A percentile compares a stretch with the other conserved stretches of the same genome.
phyloP scores from a whole-genome alignment of 108 stramenopile species.

The Cyclotella distinguenda region DNA sequence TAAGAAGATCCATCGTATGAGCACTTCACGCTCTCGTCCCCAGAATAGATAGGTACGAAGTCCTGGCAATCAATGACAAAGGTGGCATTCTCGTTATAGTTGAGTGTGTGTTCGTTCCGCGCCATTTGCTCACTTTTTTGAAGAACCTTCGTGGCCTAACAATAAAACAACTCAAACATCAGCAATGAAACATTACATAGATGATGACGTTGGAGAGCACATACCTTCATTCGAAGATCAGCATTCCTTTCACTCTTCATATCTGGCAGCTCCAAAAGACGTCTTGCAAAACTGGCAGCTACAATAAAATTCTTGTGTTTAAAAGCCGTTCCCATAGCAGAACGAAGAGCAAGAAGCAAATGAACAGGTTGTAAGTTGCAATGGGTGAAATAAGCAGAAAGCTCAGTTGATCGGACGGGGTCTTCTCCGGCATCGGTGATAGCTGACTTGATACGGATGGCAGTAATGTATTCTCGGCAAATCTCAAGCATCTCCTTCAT shows the following conservation, averaged over 20 bases:
- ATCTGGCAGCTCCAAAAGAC: slow-evolving; percentile 96
- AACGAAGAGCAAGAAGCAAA: slow-evolving; percentile 91
- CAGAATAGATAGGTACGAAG: slow-evolving; percentile 90
- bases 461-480: slow-evolving; percentile 96
- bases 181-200: slow-evolving; percentile 1
- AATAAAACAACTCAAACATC: neutral
- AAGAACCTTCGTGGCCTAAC: slow-evolving; percentile 87
- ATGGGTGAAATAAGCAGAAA: slow-evolving; percentile 99
- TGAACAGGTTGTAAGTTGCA: slow-evolving; percentile 98
- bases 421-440: slow-evolving; percentile 67
- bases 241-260: slow-evolving; percentile 93
- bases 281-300: slow-evolving; percentile 96
- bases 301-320: slow-evolving; percentile 97
- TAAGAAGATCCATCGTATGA: slow-evolving; percentile 90
- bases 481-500: slow-evolving; percentile 94
- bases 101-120: slow-evolving; percentile 92
- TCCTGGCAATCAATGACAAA: slow-evolving; percentile 91
- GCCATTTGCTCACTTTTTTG: slow-evolving; percentile 98
- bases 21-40: slow-evolving; percentile 67
- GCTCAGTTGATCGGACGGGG: slow-evolving; percentile 91
- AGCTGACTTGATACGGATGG: slow-evolving; percentile 92
- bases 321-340: slow-evolving; percentile 98
- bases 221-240: slow-evolving; percentile 83
- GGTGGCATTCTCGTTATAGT: slow-evolving; percentile 95
- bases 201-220: neutral